Conservation (phyloP, 176 grass and related monocot genomes). For the Ensete glaucum region DNA sequence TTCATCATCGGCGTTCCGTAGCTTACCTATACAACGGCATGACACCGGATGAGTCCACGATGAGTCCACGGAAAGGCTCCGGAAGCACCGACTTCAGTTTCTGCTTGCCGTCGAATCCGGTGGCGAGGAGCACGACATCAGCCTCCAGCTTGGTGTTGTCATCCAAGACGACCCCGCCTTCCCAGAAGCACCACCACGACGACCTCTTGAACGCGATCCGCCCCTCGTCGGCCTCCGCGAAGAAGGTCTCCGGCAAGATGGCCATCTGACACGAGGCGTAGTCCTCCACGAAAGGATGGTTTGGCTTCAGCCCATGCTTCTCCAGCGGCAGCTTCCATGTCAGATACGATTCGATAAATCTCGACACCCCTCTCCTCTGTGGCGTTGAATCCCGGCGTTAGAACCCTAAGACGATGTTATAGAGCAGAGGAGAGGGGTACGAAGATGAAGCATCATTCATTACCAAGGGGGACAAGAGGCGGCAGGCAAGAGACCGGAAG, state of each 20-base stretch:
- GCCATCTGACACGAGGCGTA: constrained; percentile 98
- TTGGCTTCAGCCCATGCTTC: constrained; percentile 71
- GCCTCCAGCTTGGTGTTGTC: constrained; percentile 62
- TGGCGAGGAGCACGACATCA: constrained; percentile 93
- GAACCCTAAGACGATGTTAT: not conserved
- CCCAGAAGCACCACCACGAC: constrained; percentile 65
- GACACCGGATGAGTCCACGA: constrained; percentile 48
- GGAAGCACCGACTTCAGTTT: constrained; percentile 70
- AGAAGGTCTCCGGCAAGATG: constrained; percentile 87
- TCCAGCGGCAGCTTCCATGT: constrained; percentile 76
- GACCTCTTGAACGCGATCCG: constrained; percentile 49
- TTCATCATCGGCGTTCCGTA: no score
- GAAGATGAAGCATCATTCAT: not conserved
- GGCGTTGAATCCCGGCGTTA: not conserved
- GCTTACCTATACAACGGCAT: constrained; percentile 81
- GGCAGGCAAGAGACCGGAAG: constrained; percentile 57
- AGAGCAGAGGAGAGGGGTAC: not conserved
- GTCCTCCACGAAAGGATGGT: constrained; percentile 96
- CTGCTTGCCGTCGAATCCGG: constrained; percentile 92
- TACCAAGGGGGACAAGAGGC: constrained; percentile 67
- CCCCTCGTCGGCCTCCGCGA: constrained; percentile 63
- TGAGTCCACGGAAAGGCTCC: constrained; percentile 41
- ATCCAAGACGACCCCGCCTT: constrained; percentile 56
- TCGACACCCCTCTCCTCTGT: constrained; percentile 69
- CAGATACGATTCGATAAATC: constrained; percentile 90